Percentiles rank a stretch among this genome's conserved stretches.
phyloP scores from a whole-genome alignment of 139 green algal species.

The Edaphochlamys debaryana region DNA sequence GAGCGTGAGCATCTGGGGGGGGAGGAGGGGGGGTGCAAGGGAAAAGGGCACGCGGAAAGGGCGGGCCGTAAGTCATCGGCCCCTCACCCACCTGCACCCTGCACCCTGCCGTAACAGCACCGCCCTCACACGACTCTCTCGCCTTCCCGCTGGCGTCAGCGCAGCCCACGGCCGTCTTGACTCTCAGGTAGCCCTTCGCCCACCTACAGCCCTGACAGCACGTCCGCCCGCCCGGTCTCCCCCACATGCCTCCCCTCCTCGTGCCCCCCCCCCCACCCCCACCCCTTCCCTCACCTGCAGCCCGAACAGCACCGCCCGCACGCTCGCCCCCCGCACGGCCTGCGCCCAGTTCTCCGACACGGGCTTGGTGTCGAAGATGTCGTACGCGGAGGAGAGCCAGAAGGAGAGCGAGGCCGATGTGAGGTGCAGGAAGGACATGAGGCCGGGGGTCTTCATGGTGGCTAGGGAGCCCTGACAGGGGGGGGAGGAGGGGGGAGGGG shows the following conservation, averaged over 20 bases:
- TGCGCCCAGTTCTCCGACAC: neutral
- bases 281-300: too few species aligned
- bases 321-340: slow-evolving; percentile 6
- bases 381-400: slow-evolving; percentile 6
- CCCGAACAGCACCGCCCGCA: slow-evolving; percentile 18
- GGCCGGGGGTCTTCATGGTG: slow-evolving; percentile 33
- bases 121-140: neutral
- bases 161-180: too few species aligned
- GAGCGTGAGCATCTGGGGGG: slow-evolving; percentile 28
- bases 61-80: neutral
- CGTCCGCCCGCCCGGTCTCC: too few species aligned
- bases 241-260: too few species aligned
- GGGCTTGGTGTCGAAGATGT: slow-evolving; percentile 12
- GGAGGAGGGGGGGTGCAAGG: neutral
- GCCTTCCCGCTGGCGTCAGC: too few species aligned
- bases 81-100: neutral
- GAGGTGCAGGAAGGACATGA: slow-evolving; percentile 45
- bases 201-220: too few species aligned
- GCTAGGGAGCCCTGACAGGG: slow-evolving; percentile 28
- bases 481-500: neutral
- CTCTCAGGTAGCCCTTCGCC: too few species aligned
- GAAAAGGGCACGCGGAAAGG: neutral
- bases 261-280: too few species aligned
- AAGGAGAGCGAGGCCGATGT: neutral
- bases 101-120: too few species aligned